A percentile compares a stretch with the other conserved stretches of the same genome.
These are phyloP conservation scores for Tricholoma sp. DNA, from an alignment of 768 basidiomycete species.

Conservation along the genomic window DNA sequence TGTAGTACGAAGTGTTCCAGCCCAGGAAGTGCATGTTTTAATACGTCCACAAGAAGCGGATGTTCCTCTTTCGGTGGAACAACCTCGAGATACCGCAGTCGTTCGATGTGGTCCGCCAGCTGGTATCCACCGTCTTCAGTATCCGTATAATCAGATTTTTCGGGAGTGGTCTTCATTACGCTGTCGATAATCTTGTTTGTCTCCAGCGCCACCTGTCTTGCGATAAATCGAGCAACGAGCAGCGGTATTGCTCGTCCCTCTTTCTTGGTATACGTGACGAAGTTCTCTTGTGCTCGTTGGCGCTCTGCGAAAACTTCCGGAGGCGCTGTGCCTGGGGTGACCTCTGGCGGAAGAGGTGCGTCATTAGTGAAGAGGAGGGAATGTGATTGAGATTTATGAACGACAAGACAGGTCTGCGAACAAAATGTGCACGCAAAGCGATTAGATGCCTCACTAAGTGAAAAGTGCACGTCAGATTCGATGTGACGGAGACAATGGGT, in stretches of 20 bases:
- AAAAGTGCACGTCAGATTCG: constrained; percentile 38
- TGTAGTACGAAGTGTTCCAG: constrained; percentile 66
- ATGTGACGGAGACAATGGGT: constrained; percentile 66
- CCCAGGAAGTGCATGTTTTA: constrained; percentile 62
- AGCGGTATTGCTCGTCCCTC: constrained; percentile 41
- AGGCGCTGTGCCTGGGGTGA: constrained; percentile 23
- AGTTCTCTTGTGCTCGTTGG: constrained; percentile 52
- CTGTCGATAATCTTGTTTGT: constrained; percentile 46
- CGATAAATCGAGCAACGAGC: constrained; percentile 68
- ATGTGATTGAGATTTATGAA: constrained; percentile 55
- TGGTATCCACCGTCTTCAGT: constrained; percentile 51
- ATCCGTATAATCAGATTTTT: constrained; percentile 38
- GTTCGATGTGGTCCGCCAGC: constrained; percentile 73
- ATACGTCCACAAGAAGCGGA: constrained; percentile 44
- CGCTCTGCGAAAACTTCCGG: constrained; percentile 38
- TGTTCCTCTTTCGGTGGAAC: constrained; percentile 43
- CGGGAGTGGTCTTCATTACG: constrained; percentile 16
- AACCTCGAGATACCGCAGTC: constrained; percentile 64
- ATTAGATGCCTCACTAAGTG: constrained; percentile 38
- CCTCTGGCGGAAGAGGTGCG: constrained; percentile 48
- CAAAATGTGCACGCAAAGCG: constrained; percentile 63
- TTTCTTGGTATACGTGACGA: constrained; percentile 50
- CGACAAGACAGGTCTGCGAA: constrained; percentile 58
- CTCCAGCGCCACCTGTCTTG: constrained; percentile 63
- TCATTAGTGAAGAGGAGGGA: constrained; percentile 69